Percentiles rank a stretch among this genome's conserved stretches.
These are phyloP conservation scores for Grammothele lineata DNA, from an alignment of 768 basidiomycete species.

Conservation along the genomic window DNA sequence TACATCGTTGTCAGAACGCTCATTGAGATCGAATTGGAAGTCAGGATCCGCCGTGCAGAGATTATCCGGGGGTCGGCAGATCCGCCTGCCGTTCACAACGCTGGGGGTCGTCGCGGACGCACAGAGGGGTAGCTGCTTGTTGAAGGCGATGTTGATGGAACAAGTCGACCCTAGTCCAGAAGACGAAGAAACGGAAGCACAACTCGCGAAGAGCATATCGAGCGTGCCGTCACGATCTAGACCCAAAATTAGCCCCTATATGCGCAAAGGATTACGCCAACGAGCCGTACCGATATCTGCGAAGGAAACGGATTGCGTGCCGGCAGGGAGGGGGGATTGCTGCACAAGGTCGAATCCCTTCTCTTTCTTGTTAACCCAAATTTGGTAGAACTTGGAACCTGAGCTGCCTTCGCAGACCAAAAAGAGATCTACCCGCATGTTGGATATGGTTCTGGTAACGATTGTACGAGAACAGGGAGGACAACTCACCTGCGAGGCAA, in stretches of 20 bases:
- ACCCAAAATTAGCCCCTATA: not conserved
- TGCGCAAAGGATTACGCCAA: no score
- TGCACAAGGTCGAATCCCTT: slow-evolving; percentile 69
- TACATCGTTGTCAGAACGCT: slow-evolving; percentile 48
- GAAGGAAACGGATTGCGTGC: slow-evolving; percentile 77
- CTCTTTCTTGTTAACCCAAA: slow-evolving; percentile 87
- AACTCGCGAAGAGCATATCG: slow-evolving; percentile 90
- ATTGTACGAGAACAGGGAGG: no score
- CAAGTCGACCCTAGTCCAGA: slow-evolving; percentile 76
- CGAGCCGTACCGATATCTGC: slow-evolving; percentile 83
- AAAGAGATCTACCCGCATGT: slow-evolving; percentile 86
- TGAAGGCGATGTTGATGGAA: slow-evolving; percentile 88
- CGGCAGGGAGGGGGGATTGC: slow-evolving; percentile 65
- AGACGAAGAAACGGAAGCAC: slow-evolving; percentile 59
- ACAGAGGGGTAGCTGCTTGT: slow-evolving; percentile 85
- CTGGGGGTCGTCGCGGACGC: slow-evolving; percentile 47
- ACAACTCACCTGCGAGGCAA: slow-evolving; percentile 76
- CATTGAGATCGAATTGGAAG: slow-evolving; percentile 71
- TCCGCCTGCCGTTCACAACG: slow-evolving; percentile 43
- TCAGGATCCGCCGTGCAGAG: slow-evolving; percentile 78
- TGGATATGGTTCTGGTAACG: no score
- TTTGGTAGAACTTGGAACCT: slow-evolving; percentile 68
- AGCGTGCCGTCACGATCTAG: slow-evolving; percentile 94
- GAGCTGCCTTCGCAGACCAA: slow-evolving; percentile 69
- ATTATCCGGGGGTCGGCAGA: slow-evolving; percentile 74